phyloP scores from a whole-genome alignment of 1,284 basidiomycete species.

The Marasmius tenuissimus region DNA sequence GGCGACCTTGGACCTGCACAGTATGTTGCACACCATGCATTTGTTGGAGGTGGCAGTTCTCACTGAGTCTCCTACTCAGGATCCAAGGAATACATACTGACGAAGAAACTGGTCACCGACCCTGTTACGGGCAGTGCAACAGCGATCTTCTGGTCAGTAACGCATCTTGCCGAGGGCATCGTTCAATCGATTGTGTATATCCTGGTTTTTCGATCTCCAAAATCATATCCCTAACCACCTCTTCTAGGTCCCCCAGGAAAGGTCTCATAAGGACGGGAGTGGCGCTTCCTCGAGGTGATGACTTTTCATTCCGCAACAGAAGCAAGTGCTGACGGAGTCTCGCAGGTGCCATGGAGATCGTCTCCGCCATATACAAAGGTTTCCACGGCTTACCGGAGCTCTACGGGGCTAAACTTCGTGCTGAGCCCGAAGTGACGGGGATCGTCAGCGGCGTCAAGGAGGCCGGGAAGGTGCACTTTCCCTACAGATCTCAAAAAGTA shows the following conservation, averaged over 20 bases:
- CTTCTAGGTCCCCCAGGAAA: constrained; percentile 32
- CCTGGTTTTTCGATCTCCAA: neutral
- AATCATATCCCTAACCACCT: constrained; percentile 3
- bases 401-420: constrained; percentile 43
- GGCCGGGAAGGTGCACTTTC: constrained; percentile 37
- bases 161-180: constrained; percentile 44
- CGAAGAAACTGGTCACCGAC: constrained; percentile 37
- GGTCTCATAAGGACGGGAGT: constrained; percentile 46
- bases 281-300: constrained; percentile 37
- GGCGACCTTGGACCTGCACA: constrained; percentile 45
- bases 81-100: constrained; percentile 50
- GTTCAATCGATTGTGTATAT: constrained; percentile 46
- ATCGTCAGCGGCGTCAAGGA: constrained; percentile 45
- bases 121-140: constrained; percentile 45
- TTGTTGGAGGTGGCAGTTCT: neutral
- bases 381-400: constrained; percentile 44
- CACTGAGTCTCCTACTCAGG: constrained; percentile 30
- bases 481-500: neutral
- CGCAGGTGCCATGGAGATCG: constrained; percentile 42
- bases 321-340: neutral
- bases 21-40: constrained; percentile 27
- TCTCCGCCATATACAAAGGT: constrained; percentile 43
- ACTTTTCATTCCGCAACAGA: neutral
- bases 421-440: constrained; percentile 37
- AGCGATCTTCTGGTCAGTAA: constrained; percentile 51